Percentiles rank a stretch among this genome's conserved stretches.
Conservation (phyloP, 2,329 filamentous ascomycete genomes). For the Atkinsonella texensis region DNA sequence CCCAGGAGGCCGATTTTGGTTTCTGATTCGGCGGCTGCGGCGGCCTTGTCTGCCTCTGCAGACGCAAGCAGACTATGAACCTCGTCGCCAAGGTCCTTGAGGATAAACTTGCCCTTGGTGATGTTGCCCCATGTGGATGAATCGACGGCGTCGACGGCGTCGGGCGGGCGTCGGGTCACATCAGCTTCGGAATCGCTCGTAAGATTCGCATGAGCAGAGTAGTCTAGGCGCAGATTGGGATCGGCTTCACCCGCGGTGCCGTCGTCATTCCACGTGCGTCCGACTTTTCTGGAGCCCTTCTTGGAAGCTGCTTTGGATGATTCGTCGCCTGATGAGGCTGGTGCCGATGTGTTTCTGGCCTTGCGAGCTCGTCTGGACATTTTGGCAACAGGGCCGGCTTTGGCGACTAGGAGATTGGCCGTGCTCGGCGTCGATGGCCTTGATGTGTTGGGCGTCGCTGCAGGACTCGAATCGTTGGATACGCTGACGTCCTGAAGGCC, state of each 20-base stretch:
- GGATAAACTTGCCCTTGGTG: constrained; percentile 79
- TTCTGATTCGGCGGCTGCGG: constrained; percentile 32
- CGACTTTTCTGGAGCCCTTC: constrained; percentile 57
- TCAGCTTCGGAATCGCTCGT: constrained; percentile 39
- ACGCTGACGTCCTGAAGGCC: constrained; percentile 22
- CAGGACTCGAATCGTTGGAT: constrained; percentile 58
- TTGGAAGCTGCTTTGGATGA: constrained; percentile 38
- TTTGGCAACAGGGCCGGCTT: constrained; percentile 62
- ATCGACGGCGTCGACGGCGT: constrained; percentile 61
- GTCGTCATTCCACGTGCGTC: constrained; percentile 84
- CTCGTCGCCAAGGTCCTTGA: constrained; percentile 88
- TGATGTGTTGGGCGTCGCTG: constrained; percentile 61
- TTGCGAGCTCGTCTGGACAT: constrained; percentile 71
- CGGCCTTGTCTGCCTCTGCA: constrained; percentile 54
- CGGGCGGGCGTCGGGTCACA: constrained; percentile 36
- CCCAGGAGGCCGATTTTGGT: constrained; percentile 56
- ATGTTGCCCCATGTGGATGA: constrained; percentile 77
- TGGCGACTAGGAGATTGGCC: constrained; percentile 54
- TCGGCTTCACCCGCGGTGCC: constrained; percentile 78
- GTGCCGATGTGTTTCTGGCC: constrained; percentile 51
- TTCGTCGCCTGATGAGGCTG: constrained; percentile 77
- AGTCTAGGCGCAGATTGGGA: constrained; percentile 63
- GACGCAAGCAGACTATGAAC: constrained; percentile 79
- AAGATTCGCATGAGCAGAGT: constrained; percentile 55
- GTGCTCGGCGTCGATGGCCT: constrained; percentile 63